Evolutionary conservation across 257 asterid genomes (phyloP).

Genomic region (Paraleonurus japonicus): DNA sequence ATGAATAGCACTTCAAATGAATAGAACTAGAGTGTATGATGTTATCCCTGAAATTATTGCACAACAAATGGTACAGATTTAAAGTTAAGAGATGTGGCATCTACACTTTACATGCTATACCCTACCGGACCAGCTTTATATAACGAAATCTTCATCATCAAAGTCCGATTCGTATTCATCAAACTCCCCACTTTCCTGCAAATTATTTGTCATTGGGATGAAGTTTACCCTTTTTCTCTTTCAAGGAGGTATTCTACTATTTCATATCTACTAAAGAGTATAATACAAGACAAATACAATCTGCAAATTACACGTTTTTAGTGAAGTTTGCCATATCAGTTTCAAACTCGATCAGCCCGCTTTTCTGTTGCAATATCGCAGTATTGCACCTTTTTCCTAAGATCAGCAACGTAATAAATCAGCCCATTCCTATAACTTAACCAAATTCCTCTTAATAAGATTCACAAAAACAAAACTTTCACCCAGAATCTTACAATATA

Average conservation of each 20-base stretch:
- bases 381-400: conserved; percentile 85
- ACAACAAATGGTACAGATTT: conserved; percentile 33
- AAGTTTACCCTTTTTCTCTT: background rate
- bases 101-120: conserved; percentile 20
- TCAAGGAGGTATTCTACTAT: background rate
- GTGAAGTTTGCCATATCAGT: conserved; percentile 61
- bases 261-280: background rate
- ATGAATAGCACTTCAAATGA: background rate
- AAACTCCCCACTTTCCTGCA: conserved; percentile 80
- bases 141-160: conserved; percentile 61
- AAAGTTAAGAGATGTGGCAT: conserved; percentile 18
- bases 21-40: background rate
- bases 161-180: conserved; percentile 38
- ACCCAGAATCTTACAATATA: conserved; percentile 24
- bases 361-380: conserved; percentile 90
- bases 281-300: background rate
- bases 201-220: conserved; percentile 13
- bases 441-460: conserved; percentile 43
- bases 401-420: conserved; percentile 22
- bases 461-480: conserved; percentile 17
- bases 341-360: conserved; percentile 89
- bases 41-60: conserved; percentile 23
- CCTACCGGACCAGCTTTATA: conserved; percentile 27
- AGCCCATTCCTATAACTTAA: conserved; percentile 63
- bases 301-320: conserved; percentile 20